phyloP scores from a whole-genome alignment of 495 filamentous ascomycete genomes.

The Talaromyces wortmannii region DNA sequence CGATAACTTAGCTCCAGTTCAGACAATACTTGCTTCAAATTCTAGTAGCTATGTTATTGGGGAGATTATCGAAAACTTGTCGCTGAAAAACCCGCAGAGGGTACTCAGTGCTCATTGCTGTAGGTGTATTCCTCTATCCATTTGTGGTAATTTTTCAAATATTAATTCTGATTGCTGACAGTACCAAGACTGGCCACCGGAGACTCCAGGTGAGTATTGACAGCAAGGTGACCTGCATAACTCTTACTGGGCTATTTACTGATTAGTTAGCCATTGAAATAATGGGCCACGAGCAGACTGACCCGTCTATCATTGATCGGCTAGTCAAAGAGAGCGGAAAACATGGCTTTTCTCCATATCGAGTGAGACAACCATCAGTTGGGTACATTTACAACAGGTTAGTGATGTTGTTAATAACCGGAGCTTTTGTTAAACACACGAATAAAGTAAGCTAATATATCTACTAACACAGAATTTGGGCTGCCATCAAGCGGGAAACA shows the following conservation, averaged over 20 bases:
- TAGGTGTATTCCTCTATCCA: constrained; percentile 8
- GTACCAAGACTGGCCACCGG: constrained; percentile 28
- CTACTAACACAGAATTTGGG: constrained; percentile 24
- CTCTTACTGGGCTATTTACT: not conserved
- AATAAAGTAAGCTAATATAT: not conserved
- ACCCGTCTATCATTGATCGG: constrained; percentile 15
- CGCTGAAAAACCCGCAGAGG: constrained; percentile 14
- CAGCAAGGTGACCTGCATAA: not conserved
- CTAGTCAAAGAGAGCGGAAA: constrained; percentile 16
- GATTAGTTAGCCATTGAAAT: constrained; percentile 24
- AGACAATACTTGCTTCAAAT: constrained; percentile 31
- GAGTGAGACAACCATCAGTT: constrained; percentile 22
- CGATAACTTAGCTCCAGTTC: constrained; percentile 14
- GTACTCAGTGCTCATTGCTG: constrained; percentile 29
- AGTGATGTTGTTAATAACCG: not conserved
- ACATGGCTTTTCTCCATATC: constrained; percentile 31
- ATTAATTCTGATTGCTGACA: too few species aligned
- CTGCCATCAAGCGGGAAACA: constrained; percentile 32
- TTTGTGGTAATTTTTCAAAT: too few species aligned
- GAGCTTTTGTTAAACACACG: not conserved
- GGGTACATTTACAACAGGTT: constrained; percentile 37
- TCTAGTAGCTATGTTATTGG: constrained; percentile 30
- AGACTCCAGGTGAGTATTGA: constrained; percentile 21
- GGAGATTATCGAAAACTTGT: constrained; percentile 24
- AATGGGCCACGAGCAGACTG: constrained; percentile 25